Percentiles rank a stretch among this genome's conserved stretches.
Evolutionary conservation across 176 grass and related monocot genomes (phyloP).

Genomic region (Aechmea fasciata): DNA sequence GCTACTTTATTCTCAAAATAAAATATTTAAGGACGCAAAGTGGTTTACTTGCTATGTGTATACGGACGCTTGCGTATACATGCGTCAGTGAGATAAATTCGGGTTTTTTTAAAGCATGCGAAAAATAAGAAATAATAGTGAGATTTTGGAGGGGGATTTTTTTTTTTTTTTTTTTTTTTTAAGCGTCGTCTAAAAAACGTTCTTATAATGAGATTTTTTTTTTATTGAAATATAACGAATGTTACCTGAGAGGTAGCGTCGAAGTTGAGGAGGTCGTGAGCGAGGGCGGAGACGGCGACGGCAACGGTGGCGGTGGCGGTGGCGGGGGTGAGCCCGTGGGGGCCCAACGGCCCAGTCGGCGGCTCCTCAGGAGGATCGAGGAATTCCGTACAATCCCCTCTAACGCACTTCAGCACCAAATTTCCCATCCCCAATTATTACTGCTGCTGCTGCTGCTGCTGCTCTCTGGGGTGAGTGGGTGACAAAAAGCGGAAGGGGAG

Average conservation of each 20-base stretch:
- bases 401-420: not conserved
- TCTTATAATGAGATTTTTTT: not conserved
- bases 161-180: too few species aligned
- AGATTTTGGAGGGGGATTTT: not conserved
- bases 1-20: too few species aligned
- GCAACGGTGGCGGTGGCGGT: slow-evolving; percentile 4
- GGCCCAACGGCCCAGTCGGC: not conserved
- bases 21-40: too few species aligned
- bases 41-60: too few species aligned
- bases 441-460: too few species aligned
- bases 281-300: slow-evolving; percentile 4
- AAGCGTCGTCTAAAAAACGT: too few species aligned
- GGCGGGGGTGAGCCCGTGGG: slow-evolving; percentile 11
- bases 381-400: not conserved
- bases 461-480: too few species aligned
- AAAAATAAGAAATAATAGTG: not conserved
- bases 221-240: not conserved
- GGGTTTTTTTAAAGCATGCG: too few species aligned
- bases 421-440: not conserved
- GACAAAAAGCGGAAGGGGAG: too few species aligned
- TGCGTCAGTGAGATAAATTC: too few species aligned
- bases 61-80: too few species aligned
- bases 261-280: slow-evolving; percentile 24
- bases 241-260: slow-evolving; percentile 27
- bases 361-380: not conserved